Base-by-base conservation (phyloP, 2,329 filamentous ascomycete genomes). In the Ophiostoma montium region DNA sequence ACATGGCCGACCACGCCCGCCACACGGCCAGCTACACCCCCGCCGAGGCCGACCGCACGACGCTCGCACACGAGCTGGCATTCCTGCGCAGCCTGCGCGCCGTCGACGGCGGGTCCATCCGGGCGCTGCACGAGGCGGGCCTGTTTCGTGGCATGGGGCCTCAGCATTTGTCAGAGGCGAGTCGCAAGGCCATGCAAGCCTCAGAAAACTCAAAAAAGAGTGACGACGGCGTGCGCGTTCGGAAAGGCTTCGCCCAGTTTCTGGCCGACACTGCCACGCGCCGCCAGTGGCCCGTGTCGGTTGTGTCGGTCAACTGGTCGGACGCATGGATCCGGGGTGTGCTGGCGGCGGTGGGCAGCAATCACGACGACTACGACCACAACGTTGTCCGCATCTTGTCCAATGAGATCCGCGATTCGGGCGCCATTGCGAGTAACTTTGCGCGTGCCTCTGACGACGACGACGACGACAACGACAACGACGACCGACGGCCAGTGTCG, bases 271-370 rank as follows among this genome's bases (percentile, higher is more conserved):
- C 57, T 3, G 61, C 61, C 4, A 33, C 41, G 3, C 54, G 51
- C 0, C 59, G 58, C 11, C 62, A 61, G 3, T 70, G 68, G 65
- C 54, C 56, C 1, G 61, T 70, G 23, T 65, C 63, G 39, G 59
- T 76, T 15, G 59, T 76, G 23, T 75, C 71, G 5, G 69, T 75
- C 36, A 75, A 60, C 52, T 61, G 58, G 58, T 60, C 58, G 2
- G 54, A 55, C 11, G 50, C 55, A 15, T 61, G 58, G 51, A 58
- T 61, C 48, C 55, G 47, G 3, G 58, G 59, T 15, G 58, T 57
- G 8, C 59, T 74, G 18, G 53, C 15, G 46, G 52, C 15, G 41
- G 12, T 4, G 74, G 18, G 53, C 15, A 45, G 52, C 15, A 39
- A 9, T 4, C 18, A 27, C 38, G 11, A 21, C 19, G 9, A 10